Conservation (phyloP, 1,139 yeast genomes). For the Williopsis jadinii region DNA sequence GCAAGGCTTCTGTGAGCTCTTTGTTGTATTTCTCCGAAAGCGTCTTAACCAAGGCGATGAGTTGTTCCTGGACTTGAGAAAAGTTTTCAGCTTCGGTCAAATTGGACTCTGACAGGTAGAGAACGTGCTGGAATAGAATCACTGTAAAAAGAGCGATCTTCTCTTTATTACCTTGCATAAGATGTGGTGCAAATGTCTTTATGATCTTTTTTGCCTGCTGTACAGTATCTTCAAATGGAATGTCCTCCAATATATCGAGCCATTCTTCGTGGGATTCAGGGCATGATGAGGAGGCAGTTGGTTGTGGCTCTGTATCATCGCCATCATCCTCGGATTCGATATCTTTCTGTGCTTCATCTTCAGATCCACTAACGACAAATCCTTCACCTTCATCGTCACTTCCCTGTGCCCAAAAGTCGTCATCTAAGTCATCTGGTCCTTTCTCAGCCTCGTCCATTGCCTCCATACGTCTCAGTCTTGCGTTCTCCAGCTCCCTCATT, state of each 20-base stretch:
- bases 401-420: constrained; percentile 38
- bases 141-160: constrained; percentile 59
- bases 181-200: constrained; percentile 62
- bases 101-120: constrained; percentile 39
- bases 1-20: constrained; percentile 49
- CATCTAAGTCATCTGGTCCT: constrained; percentile 60
- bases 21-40: constrained; percentile 64
- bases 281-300: constrained; percentile 31
- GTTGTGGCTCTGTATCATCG: constrained; percentile 13
- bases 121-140: constrained; percentile 56
- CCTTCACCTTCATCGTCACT: constrained; percentile 34
- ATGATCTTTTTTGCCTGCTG: constrained; percentile 48
- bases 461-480: constrained; percentile 78
- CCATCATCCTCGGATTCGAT: constrained; percentile 21
- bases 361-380: constrained; percentile 5
- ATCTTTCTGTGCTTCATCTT: constrained; percentile 18
- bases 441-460: constrained; percentile 51
- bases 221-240: constrained; percentile 39
- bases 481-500: constrained; percentile 64
- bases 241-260: constrained; percentile 29
- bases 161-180: constrained; percentile 78
- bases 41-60: constrained; percentile 46
- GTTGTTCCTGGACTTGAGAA: constrained; percentile 33
- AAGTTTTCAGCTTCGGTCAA: constrained; percentile 24
- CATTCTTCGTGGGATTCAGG: constrained; percentile 57